Evolutionary conservation across 1,284 basidiomycete species (phyloP), one percentile per base, ranked within the genome.

Genomic region (Apiotrichum porosum): DNA sequence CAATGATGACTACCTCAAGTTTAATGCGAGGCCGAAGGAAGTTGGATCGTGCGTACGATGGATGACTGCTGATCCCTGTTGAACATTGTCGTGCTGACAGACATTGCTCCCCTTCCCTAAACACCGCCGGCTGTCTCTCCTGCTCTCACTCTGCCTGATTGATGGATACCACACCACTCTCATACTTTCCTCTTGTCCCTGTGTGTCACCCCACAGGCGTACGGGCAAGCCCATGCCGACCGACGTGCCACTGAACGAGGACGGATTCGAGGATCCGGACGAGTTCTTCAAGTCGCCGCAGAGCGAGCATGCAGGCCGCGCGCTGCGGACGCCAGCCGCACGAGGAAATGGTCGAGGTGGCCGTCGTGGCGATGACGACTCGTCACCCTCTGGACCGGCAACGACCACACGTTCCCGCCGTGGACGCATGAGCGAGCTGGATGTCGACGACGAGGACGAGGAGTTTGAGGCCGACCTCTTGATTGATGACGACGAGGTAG

Each of bases 201-300:
- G n/a, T n/a, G n/a, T n/a, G n/a, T n/a, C n/a, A n/a, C n/a, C 18
- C 8, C 23, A 41, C 55, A 74, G 72, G 1, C 65, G 62, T 6
- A 65, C 72, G 3, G 67, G 67, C 9, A 52, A 47, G 9, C 19
- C 54, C 9, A 73, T 74, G 71, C 70, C 69, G 6, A 56, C 46
- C 3, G 53, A 82, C 65, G 81, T 88, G 42, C 80, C 83, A 42
- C 80, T 81, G 54, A 83, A 82, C 58, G 83, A 83, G 14, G 86
- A 90, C 63, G 92, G 89, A 10, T 88, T 88, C 66, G 89, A 93
- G 69, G 83, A 83, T 12, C 85, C 88, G 61, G 81, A 83, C 47
- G 80, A 83, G 57, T 77, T 90, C 61, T 81, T 92, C 55, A 5
- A 12, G n/a, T 42, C 41, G 4, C 75, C 78, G 40, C 67, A 66